phyloP scores from a whole-genome alignment of 2,329 filamentous ascomycete genomes.

The Davidsoniella virescens region DNA sequence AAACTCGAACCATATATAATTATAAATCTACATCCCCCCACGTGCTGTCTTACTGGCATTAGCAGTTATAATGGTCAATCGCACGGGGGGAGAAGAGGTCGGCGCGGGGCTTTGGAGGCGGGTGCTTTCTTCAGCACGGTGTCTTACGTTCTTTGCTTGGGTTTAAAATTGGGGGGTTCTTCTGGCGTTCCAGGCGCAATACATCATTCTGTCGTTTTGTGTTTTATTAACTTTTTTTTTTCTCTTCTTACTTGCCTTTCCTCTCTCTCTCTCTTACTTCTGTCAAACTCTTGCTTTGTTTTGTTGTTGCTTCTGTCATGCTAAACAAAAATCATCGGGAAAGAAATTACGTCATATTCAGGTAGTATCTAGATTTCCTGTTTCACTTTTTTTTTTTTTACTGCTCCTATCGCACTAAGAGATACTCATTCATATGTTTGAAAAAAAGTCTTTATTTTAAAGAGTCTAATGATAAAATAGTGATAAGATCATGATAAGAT shows the following conservation, averaged over 20 bases:
- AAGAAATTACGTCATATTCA: slow-evolving; percentile 7
- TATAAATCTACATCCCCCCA: background rate
- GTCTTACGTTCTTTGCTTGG: slow-evolving; percentile 13
- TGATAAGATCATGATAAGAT: too few species aligned
- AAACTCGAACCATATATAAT: slow-evolving; percentile 1
- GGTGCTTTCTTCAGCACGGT: background rate
- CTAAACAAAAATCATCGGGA: slow-evolving; percentile 11
- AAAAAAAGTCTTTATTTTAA: too few species aligned
- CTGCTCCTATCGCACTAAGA: too few species aligned
- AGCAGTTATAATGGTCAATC: slow-evolving; percentile 1
- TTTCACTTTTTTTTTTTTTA: slow-evolving; percentile 2
- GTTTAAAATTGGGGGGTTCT: slow-evolving; percentile 13
- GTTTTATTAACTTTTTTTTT: slow-evolving; percentile 8
- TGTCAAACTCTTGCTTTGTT: background rate
- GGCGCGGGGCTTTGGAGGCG: too few species aligned
- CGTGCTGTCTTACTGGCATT: too few species aligned
- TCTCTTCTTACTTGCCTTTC: background rate
- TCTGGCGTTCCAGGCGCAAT: slow-evolving; percentile 14
- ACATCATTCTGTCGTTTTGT: slow-evolving; percentile 13
- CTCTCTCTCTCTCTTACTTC: too few species aligned
- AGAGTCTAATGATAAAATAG: too few species aligned
- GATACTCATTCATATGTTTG: too few species aligned
- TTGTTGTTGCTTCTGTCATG: slow-evolving; percentile 12
- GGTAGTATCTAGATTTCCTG: slow-evolving; percentile 11
- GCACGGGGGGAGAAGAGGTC: background rate